A percentile compares a stretch with the other conserved stretches of the same genome.
Evolutionary conservation across 2,329 filamentous ascomycete genomes (phyloP).

Genomic region (Talaromyces marneffei): DNA sequence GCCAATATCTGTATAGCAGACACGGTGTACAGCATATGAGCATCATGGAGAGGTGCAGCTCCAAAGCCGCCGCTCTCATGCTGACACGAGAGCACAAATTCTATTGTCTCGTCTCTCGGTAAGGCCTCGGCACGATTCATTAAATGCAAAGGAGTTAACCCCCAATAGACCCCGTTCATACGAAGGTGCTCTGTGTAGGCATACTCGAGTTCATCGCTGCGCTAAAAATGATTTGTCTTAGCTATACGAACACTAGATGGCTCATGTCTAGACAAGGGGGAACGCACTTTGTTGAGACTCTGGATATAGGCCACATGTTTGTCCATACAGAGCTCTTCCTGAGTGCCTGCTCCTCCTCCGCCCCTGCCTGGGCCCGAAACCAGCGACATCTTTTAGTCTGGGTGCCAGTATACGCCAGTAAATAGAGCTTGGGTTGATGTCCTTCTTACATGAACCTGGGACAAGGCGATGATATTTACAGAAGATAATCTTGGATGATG

Average conservation of each 20-base stretch:
- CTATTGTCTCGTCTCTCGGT: slow-evolving; percentile 71
- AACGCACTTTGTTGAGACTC: slow-evolving; percentile 73
- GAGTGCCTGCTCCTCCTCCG: slow-evolving; percentile 39
- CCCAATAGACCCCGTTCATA: slow-evolving; percentile 95
- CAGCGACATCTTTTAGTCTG: slow-evolving; percentile 47
- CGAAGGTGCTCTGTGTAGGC: slow-evolving; percentile 96
- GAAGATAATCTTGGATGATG: not conserved
- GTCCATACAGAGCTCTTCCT: slow-evolving; percentile 50
- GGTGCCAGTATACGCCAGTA: not conserved
- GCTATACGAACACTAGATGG: not conserved
- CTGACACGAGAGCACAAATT: slow-evolving; percentile 94
- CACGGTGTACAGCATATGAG: slow-evolving; percentile 93
- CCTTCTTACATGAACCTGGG: not conserved
- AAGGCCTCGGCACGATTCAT: slow-evolving; percentile 75
- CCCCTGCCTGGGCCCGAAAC: slow-evolving; percentile 56
- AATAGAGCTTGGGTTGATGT: not conserved
- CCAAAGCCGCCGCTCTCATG: slow-evolving; percentile 86
- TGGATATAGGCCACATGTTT: slow-evolving; percentile 90
- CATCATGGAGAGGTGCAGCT: slow-evolving; percentile 87
- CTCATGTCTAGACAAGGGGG: not conserved
- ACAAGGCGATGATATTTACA: not conserved
- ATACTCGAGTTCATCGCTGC: slow-evolving; percentile 92
- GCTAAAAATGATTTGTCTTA: slow-evolving; percentile 45
- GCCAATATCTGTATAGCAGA: slow-evolving; percentile 91
- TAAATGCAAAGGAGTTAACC: slow-evolving; percentile 79